Evolutionary conservation across 352 stramenopile species (phyloP).

Genomic region (Pilasporangium apinafurcum): DNA sequence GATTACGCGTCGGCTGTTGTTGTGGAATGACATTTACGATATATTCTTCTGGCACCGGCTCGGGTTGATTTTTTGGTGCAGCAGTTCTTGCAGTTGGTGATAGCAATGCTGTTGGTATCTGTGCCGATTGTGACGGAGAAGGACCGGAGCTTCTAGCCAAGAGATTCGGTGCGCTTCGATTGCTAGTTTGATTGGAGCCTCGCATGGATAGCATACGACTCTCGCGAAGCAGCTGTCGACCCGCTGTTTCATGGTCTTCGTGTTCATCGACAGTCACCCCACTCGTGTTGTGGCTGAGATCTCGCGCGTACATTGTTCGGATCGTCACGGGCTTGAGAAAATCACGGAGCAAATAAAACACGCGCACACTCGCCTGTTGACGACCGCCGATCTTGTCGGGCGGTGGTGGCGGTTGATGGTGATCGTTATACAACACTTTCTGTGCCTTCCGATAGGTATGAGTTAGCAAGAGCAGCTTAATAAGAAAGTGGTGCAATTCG

Average conservation of each 20-base stretch:
- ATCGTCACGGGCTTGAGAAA: slow-evolving; percentile 49
- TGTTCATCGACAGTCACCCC: slow-evolving; percentile 2
- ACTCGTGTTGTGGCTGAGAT: neutral
- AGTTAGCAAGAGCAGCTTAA: slow-evolving; percentile 61
- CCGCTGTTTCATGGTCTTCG: slow-evolving; percentile 25
- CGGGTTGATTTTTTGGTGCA: too few species aligned
- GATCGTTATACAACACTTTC: slow-evolving; percentile 41
- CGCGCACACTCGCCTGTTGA: slow-evolving; percentile 43
- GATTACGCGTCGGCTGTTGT: too few species aligned
- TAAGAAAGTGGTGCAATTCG: slow-evolving; percentile 72
- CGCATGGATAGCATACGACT: slow-evolving; percentile 68
- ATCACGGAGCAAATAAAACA: slow-evolving; percentile 64
- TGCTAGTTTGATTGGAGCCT: slow-evolving; percentile 9
- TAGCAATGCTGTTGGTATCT: too few species aligned
- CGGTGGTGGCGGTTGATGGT: slow-evolving; percentile 8
- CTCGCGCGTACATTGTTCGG: too few species aligned
- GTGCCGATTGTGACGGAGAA: too few species aligned
- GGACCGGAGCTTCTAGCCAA: too few species aligned
- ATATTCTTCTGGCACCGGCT: too few species aligned
- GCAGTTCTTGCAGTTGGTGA: too few species aligned
- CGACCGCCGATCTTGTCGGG: slow-evolving; percentile 22
- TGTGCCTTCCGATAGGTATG: slow-evolving; percentile 74
- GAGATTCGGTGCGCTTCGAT: too few species aligned
- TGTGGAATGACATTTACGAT: too few species aligned
- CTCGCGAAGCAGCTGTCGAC: slow-evolving; percentile 44